Conservation (phyloP, 768 basidiomycete species). For the Russula virescens region DNA sequence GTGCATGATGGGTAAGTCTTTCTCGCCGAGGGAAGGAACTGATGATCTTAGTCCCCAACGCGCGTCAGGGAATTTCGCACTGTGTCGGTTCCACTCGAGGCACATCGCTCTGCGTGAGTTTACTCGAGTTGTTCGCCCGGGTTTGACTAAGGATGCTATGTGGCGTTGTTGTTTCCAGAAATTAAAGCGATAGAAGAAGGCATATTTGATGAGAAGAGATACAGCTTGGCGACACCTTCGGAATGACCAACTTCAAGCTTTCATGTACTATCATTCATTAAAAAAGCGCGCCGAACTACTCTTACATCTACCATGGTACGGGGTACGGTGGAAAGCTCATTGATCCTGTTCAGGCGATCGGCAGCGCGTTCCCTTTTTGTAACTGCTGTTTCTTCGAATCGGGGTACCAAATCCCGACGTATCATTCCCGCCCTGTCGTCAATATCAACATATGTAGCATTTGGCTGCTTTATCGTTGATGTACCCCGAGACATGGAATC, state of each 20-base stretch:
- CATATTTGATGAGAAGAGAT: slow-evolving; percentile 32
- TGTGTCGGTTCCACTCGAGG: slow-evolving; percentile 63
- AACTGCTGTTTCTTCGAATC: background rate
- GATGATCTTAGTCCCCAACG: background rate
- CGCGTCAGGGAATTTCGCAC: slow-evolving; percentile 46
- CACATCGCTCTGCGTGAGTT: slow-evolving; percentile 59
- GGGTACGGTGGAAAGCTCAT: background rate
- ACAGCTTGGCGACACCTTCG: slow-evolving; percentile 21
- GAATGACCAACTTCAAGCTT: background rate
- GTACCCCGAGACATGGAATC: no score
- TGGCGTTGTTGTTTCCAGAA: slow-evolving; percentile 36
- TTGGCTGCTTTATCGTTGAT: no score
- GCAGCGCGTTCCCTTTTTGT: background rate
- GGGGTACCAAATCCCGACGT: background rate
- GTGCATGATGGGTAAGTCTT: slow-evolving; percentile 36
- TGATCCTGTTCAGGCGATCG: background rate
- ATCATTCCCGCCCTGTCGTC: no score
- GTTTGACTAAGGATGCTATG: background rate
- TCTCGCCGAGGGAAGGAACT: no score
- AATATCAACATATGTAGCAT: no score
- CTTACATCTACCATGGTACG: background rate
- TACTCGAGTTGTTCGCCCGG: no score
- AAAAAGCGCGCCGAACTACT: no score
- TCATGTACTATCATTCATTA: background rate
- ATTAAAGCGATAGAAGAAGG: slow-evolving; percentile 63